Evolutionary conservation across 345 rosid genomes (phyloP).

Genomic region (Tarenaya hassleriana): DNA sequence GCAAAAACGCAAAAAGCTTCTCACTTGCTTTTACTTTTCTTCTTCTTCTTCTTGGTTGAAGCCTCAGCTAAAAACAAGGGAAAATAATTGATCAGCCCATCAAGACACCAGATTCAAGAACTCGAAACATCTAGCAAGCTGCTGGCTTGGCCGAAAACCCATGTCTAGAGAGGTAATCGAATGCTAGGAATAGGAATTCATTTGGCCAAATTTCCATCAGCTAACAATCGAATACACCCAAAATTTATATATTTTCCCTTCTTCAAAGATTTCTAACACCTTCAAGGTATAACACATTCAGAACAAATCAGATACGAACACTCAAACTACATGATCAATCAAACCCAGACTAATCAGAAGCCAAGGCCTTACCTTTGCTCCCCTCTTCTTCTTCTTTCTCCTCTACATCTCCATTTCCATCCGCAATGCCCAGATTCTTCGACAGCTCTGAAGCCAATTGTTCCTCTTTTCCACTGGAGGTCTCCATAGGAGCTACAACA

Average conservation of each 20-base stretch:
- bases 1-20: slow-evolving; percentile 19
- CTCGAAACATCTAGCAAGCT: too few relatives aligned
- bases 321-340: neutral
- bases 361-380: slow-evolving; percentile 30
- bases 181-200: neutral
- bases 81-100: neutral
- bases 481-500: slow-evolving; percentile 25
- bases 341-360: neutral
- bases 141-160: neutral
- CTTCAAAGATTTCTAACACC: too few relatives aligned
- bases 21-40: slow-evolving; percentile 85
- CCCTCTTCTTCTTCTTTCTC: slow-evolving; percentile 29
- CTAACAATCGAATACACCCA: neutral
- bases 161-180: neutral
- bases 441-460: slow-evolving; percentile 17
- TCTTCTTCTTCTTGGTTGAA: slow-evolving; percentile 78
- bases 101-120: neutral
- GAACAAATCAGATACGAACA: neutral
- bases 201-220: neutral
- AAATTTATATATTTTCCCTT: neutral
- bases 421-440: slow-evolving; percentile 22
- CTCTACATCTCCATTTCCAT: slow-evolving; percentile 30
- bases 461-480: slow-evolving; percentile 13
- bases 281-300: too few relatives aligned
- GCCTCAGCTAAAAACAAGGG: slow-evolving; percentile 33